phyloP scores from a whole-genome alignment of 768 basidiomycete genomes.

The Pulveroboletus frians region DNA sequence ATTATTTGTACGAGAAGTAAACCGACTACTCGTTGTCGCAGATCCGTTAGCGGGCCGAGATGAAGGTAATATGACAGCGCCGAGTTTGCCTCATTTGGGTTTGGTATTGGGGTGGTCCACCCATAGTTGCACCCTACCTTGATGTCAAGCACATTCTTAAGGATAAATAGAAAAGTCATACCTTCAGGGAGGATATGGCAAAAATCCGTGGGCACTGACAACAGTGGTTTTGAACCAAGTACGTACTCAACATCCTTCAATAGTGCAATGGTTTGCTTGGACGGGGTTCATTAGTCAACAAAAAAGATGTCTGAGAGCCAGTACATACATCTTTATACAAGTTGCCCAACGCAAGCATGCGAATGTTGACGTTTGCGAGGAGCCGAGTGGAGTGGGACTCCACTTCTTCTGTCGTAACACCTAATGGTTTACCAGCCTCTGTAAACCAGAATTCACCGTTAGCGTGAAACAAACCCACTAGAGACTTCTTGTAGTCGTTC shows the following conservation, averaged over 20 bases:
- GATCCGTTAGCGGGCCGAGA: slow-evolving; percentile 64
- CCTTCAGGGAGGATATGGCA: slow-evolving; percentile 68
- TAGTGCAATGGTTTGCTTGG: slow-evolving; percentile 71
- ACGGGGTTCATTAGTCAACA: slow-evolving; percentile 3
- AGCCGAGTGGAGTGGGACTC: slow-evolving; percentile 54
- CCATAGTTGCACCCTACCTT: slow-evolving; percentile 62
- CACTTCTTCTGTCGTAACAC: slow-evolving; percentile 66
- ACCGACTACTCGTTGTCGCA: slow-evolving; percentile 58
- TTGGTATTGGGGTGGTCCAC: slow-evolving; percentile 63
- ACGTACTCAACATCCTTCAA: slow-evolving; percentile 67
- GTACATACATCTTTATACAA: slow-evolving; percentile 69
- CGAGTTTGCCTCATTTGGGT: slow-evolving; percentile 83
- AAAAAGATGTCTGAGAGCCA: neutral
- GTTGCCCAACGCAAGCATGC: slow-evolving; percentile 80
- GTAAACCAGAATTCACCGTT: neutral
- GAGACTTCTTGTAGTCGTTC: slow-evolving; percentile 75
- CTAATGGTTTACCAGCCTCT: slow-evolving; percentile 35
- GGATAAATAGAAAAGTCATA: slow-evolving; percentile 25
- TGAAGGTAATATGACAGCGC: slow-evolving; percentile 82
- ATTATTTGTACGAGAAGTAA: slow-evolving; percentile 79
- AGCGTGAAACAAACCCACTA: slow-evolving; percentile 41
- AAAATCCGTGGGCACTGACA: slow-evolving; percentile 33
- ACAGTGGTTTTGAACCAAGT: slow-evolving; percentile 49
- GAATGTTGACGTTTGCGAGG: slow-evolving; percentile 60
- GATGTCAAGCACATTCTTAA: slow-evolving; percentile 10